phyloP scores from a whole-genome alignment of 768 basidiomycete species.

The Xerocomellus dryophilus region DNA sequence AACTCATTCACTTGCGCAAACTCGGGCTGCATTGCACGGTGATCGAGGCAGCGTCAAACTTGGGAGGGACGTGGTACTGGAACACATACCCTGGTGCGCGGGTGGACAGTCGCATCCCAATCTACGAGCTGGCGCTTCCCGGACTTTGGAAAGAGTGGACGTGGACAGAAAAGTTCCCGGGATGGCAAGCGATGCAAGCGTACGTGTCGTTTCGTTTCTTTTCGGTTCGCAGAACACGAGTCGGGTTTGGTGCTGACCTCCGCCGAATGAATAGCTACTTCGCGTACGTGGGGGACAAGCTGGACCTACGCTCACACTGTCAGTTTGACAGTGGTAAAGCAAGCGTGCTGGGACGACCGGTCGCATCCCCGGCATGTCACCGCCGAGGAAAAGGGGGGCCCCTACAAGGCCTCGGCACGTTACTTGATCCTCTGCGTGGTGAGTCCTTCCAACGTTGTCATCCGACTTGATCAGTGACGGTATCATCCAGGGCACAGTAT shows the following conservation, averaged over 20 bases:
- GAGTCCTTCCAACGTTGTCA: not conserved
- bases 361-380: slow-evolving; percentile 12
- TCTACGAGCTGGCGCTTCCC: slow-evolving; percentile 8
- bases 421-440: slow-evolving; percentile 12
- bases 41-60: slow-evolving; percentile 13
- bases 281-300: slow-evolving; percentile 5
- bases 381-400: slow-evolving; percentile 1
- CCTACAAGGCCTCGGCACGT: slow-evolving; percentile 1
- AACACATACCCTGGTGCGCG: slow-evolving; percentile 17
- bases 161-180: slow-evolving; percentile 13
- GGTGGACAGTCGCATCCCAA: slow-evolving; percentile 5
- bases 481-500: not conserved
- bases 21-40: slow-evolving; percentile 11
- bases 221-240: too few species aligned
- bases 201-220: not conserved
- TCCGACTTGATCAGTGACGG: not conserved
- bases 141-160: slow-evolving; percentile 16
- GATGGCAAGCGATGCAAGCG: slow-evolving; percentile 10
- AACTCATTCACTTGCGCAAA: slow-evolving; percentile 6
- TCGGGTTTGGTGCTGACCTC: not conserved
- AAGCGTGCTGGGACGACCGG: slow-evolving; percentile 14
- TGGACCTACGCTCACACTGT: slow-evolving; percentile 11
- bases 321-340: slow-evolving; percentile 12
- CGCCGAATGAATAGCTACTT: slow-evolving; percentile 1
- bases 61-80: slow-evolving; percentile 17